phyloP scores from a whole-genome alignment of 2,329 filamentous ascomycete genomes.

The Cylindrodendrum hubeiense region DNA sequence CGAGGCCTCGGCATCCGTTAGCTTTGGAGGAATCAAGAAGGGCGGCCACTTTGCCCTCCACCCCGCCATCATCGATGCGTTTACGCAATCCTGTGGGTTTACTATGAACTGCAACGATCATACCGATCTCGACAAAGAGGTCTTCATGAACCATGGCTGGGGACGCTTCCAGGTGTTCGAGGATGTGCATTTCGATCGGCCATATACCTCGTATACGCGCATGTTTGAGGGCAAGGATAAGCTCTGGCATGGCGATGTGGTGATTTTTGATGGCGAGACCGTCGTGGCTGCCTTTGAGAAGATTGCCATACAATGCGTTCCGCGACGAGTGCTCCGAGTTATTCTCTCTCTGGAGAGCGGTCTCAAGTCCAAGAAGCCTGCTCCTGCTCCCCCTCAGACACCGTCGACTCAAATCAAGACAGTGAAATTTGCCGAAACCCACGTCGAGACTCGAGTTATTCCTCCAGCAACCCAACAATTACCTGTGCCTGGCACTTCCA shows the following conservation, averaged over 20 bases:
- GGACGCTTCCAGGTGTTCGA: slow-evolving; percentile 36
- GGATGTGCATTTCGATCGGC: slow-evolving; percentile 31
- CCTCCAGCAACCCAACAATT: no score
- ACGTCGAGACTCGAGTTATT: no score
- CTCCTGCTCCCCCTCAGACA: no score
- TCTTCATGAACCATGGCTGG: slow-evolving; percentile 40
- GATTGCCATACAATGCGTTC: no score
- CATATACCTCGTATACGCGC: slow-evolving; percentile 34
- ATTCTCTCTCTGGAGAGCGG: no score
- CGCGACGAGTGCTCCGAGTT: no score
- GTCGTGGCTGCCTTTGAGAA: no score
- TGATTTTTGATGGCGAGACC: not conserved
- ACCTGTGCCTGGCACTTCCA: no score
- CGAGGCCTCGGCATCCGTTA: slow-evolving; percentile 28
- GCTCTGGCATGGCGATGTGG: not conserved
- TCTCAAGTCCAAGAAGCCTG: no score
- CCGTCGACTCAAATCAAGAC: no score
- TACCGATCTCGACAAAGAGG: slow-evolving; percentile 33
- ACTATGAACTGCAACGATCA: slow-evolving; percentile 40
- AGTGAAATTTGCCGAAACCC: no score
- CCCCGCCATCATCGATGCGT: slow-evolving; percentile 35
- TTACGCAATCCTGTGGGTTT: slow-evolving; percentile 36
- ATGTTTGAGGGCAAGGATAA: slow-evolving; percentile 20
- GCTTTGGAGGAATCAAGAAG: slow-evolving; percentile 30
- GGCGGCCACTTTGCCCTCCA: slow-evolving; percentile 32